Evolutionary conservation across 805 yeast genomes (phyloP).

Genomic region (Candida ulmi): DNA sequence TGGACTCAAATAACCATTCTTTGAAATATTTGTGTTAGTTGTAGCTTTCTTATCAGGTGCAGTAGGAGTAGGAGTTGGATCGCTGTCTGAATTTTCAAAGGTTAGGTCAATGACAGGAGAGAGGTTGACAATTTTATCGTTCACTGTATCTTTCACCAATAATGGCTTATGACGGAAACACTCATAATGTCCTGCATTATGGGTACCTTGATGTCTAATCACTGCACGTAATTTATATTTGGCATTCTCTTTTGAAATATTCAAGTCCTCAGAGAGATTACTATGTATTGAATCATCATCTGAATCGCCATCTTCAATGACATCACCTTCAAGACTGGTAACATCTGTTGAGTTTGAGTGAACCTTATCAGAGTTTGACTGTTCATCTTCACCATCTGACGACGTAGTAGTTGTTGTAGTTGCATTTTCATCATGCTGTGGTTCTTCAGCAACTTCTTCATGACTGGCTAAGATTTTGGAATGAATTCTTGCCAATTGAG

Average conservation of each 20-base stretch:
- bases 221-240: slow-evolving; percentile 63
- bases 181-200: slow-evolving; percentile 85
- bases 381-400: slow-evolving; percentile 10
- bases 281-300: slow-evolving; percentile 12
- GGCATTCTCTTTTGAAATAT: slow-evolving; percentile 24
- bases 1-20: not conserved
- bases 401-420: slow-evolving; percentile 7
- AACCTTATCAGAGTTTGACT: slow-evolving; percentile 4
- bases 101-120: slow-evolving; percentile 24
- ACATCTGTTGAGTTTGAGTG: slow-evolving; percentile 2
- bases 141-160: slow-evolving; percentile 27
- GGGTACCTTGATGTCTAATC: slow-evolving; percentile 85
- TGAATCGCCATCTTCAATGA: too few species aligned
- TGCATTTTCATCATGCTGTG: slow-evolving; percentile 11
- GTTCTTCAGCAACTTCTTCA: slow-evolving; percentile 9
- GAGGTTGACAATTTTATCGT: slow-evolving; percentile 23
- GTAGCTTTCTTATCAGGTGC: not conserved
- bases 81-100: slow-evolving; percentile 5
- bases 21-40: not conserved
- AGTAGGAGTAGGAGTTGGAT: not conserved
- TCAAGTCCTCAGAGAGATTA: slow-evolving; percentile 19
- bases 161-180: slow-evolving; percentile 76
- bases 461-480: slow-evolving; percentile 21
- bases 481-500: slow-evolving; percentile 17
- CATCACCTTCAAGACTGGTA: slow-evolving; percentile 11